Base-by-base conservation (phyloP, 176 grass and related monocot genomes). In the Eleusine indica region DNA sequence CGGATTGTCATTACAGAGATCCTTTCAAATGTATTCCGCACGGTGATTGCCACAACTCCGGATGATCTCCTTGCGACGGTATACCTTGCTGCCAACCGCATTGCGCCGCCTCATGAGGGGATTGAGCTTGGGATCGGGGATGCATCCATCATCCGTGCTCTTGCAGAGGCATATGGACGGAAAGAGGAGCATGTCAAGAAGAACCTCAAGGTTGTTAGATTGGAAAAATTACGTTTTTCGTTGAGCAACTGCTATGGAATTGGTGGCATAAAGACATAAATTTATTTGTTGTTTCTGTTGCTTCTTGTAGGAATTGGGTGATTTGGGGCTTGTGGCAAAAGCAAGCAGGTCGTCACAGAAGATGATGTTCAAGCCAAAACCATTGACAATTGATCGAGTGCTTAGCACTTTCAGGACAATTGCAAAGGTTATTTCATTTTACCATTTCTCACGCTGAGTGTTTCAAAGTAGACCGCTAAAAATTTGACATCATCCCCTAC, bases 171-270 rank as follows among this genome's bases (percentile, higher is more conserved):
- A 78, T 99, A 99, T 67, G 96, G 96, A 22, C 90, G 96, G 68
- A 99, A 92, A 71, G 96, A 99, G 81, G 93, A 99, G 37, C 96
- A 99, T 80, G 93, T 96, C 65, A 99, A 94, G 83, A 99, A 99
- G 73, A 90, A 94, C 66, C 89, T 94, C 39, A 96, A 92, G 89
- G 96, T 99, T 53, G 49, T 77, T 66, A 49, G 14, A 68, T 80
- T 89, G 65, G 68, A 29, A 12, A 81, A 42, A 46, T 87, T 61
- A 35, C 70, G 28, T 68, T 78, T 47, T 16, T 66, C 19, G n/a
- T 15, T 82, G 71, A 70, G 42, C 60, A 86, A 53, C 16, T 30
- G 10, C 49, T 74, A 74, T 74, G 2, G 25, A 73, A 17, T 74
- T 42, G 17, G 57, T 64, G 29, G 14, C 73, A 18, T 51, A 73